Base-by-base conservation (phyloP, 495 filamentous ascomycete species). In the Penicillium cosmopolitanum region DNA sequence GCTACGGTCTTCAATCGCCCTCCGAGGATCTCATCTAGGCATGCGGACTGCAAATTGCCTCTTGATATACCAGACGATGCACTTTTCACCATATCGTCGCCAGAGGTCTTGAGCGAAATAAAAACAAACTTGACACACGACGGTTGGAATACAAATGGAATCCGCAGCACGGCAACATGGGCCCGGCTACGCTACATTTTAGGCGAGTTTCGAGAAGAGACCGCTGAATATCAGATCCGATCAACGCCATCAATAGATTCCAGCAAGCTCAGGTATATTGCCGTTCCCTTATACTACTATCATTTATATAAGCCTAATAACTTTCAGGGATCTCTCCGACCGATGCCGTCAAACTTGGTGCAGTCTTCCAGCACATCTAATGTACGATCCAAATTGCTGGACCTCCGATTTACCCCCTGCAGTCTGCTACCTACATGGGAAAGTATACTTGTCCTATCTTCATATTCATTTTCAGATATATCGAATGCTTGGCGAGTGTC, bases 381-480 rank as follows among this genome's bases (percentile, higher is more conserved):
- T 43, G 15, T 66, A 66, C 34, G 56, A 11, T 16, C 56, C 58
- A 7, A 50, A 57, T n/a, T 63, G 56, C 57, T 66, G 64, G 64
- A 25, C 47, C 35, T 63, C 60, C 7, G 53, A 57, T 33, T 21
- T 66, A 16, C 53, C 60, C 13, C 31, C 35, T 4, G 25, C 42
- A 19, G 23, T 6, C 38, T 66, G 53, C 35, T 63, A 57, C 44
- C 63, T 66, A 61, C 60, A 60, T 33, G 60, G 43, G 13, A 66
- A 66, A 44, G 50, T 66, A 19, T 50, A 66, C 38, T 38, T 66
- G 31, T 34, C 64, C 25, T 66, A 63, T 18, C 61, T 66, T 35
- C 64, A 64, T 25, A 64, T 64, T 2, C 56, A 66, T 35, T 66
- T 66, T 12, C 57, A 63, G 43, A 61, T 64, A n/a, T 57, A 66